Evolutionary conservation across 192 early-diverging fungal species (phyloP), one percentile per base, ranked within the genome.

Genomic region (Podila clonocystis): DNA sequence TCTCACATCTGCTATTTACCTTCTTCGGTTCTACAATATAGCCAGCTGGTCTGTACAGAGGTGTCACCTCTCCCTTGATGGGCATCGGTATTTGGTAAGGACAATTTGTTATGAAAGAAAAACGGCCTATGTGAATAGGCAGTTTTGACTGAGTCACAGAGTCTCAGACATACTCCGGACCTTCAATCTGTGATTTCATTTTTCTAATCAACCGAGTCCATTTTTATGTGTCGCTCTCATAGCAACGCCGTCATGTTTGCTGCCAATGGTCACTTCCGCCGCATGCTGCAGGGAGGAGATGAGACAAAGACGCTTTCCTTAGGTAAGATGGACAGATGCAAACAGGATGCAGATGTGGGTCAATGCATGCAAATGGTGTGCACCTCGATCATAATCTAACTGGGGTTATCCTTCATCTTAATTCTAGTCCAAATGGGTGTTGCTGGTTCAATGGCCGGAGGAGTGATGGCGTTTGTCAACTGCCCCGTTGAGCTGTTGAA

Each of bases 201-300:
- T 36, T 55, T 55, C 52, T 55, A 55, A 55, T 55, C 52, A 17
- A 55, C 52, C 52, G n/a, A 24, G 8, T 24, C 26, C 52, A 11
- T 55, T 55, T 4, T 24, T 20, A 11, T 55, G n/a, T 55, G 5
- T 24, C 7, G 24, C 9, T 22, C 19, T 55, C 24, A 52, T 66
- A 92, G 90, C 71, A 93, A 93, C 86, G 91, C 91, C 4, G 89
- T 92, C 31, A 65, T 93, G 50, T 93, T 93, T 78, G 82, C 87
- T 64, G 85, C 88, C 48, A 93, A 93, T 66, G 89, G 88, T 26
- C 70, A 83, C 9, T 91, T 92, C 60, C 85, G 90, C 26, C 83
- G 86, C 24, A 67, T 89, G 68, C 67, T 93, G 7, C 87, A 85
- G 34, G 84, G 82, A 12, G 86, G 75, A 22, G 82, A 89, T 38